Evolutionary conservation across 1,284 basidiomycete species (phyloP), one percentile per base, ranked within the genome.

Genomic region (Sporisorium iseilematis-ciliati): DNA sequence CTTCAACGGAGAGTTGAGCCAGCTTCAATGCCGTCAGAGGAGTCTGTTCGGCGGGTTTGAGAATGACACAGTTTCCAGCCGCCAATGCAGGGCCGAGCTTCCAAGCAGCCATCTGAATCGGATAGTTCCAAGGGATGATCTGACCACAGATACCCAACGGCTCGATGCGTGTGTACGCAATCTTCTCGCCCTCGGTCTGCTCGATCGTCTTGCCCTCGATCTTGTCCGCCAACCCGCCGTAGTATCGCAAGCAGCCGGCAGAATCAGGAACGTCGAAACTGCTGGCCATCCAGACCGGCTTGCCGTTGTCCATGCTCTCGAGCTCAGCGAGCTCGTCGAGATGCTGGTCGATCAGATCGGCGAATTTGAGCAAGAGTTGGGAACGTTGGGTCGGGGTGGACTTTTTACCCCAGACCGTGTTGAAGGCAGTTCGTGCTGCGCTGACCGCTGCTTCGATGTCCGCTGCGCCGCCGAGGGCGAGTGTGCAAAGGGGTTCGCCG

Each of bases 131-230:
- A 3, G 70, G 78, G 49, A 69, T 80, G 63, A 80, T 80, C 60
- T 80, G 78, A 20, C 78, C 78, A 54, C 73, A 94, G 63, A 97
- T 94, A 75, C 95, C 95, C 76, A 97, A 91, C 8, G 95, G 95
- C 86, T 97, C 95, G 84, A 96, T 92, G 23, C 91, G 88, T 86
- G 86, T 92, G 90, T 77, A 80, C 48, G 77, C 66, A 43, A 82
- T 59, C 86, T 94, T 94, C 58, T 88, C 88, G 81, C 91, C 91
- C 81, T 93, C 91, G 26, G 93, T 89, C 86, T 70, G 68, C 58
- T 94, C 93, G 82, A 94, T 91, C 55, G 89, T 89, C 84, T 93
- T 90, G n/a, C 94, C 94, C 49, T 89, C 87, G 77, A 93, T 89
- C 89, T 96, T 97, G 88, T 97, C 94, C 2, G 79, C 83, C 76